A percentile compares a stretch with the other conserved stretches of the same genome.
Evolutionary conservation across 805 yeast genomes (phyloP).

Genomic region (Candida xiaguanensis): DNA sequence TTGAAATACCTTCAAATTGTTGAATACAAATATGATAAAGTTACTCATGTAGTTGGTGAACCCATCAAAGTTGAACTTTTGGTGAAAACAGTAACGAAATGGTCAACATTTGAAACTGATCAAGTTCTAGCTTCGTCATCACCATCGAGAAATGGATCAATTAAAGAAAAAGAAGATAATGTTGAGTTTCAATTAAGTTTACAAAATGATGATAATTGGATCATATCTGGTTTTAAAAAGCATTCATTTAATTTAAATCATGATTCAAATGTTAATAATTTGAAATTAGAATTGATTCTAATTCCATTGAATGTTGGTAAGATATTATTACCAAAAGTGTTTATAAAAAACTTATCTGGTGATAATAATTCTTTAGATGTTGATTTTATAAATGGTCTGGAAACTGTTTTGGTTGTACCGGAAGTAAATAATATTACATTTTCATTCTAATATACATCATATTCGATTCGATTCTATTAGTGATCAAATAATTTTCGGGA

Average conservation of each 20-base stretch:
- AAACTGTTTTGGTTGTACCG: constrained; percentile 68
- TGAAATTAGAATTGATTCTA: constrained; percentile 41
- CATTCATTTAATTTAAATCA: constrained; percentile 43
- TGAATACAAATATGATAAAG: constrained; percentile 39
- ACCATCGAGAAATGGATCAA: constrained; percentile 10
- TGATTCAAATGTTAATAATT: constrained; percentile 7
- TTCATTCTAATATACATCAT: constrained; percentile 39
- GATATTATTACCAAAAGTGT: constrained; percentile 60
- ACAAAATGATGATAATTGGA: constrained; percentile 67
- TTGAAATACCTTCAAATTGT: constrained; percentile 59
- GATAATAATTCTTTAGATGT: constrained; percentile 56
- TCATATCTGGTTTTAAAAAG: constrained; percentile 67
- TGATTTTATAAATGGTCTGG: constrained; percentile 65
- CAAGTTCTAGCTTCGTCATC: constrained; percentile 22
- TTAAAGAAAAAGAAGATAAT: too few species aligned
- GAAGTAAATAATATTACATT: constrained; percentile 60
- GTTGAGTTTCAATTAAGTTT: constrained; percentile 45
- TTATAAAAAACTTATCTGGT: constrained; percentile 31
- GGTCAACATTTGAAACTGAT: constrained; percentile 28
- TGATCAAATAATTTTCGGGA: too few species aligned
- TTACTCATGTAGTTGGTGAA: constrained; percentile 58
- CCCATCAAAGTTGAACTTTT: constrained; percentile 47
- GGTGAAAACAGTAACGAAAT: constrained; percentile 42
- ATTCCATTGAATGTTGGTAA: constrained; percentile 79
- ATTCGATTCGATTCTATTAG: background rate